Percentiles rank a stretch among this genome's conserved stretches.
Evolutionary conservation across 768 basidiomycete species (phyloP).

Genomic region (Baorangia bicolor): DNA sequence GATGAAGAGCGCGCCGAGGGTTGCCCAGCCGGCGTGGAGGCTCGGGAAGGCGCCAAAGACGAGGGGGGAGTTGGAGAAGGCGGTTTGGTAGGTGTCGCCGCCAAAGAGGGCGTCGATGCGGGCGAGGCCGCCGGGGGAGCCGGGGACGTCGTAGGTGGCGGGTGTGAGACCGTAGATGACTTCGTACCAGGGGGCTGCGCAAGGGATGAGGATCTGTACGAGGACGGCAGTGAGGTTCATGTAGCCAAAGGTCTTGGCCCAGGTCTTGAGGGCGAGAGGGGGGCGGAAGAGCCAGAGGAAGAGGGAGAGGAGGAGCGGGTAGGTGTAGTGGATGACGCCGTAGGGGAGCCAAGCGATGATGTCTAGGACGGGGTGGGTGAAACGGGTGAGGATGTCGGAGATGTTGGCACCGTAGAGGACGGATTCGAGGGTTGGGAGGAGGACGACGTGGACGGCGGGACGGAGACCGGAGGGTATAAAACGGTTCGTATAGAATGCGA

Average conservation of each 20-base stretch:
- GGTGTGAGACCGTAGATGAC: constrained; percentile 95
- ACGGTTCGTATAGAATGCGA: constrained; percentile 82
- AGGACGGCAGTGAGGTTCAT: constrained; percentile 89
- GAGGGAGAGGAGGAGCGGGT: constrained; percentile 84
- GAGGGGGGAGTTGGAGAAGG: constrained; percentile 86
- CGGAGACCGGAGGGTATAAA: constrained; percentile 79
- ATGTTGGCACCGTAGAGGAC: constrained; percentile 98
- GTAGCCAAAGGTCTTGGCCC: constrained; percentile 87
- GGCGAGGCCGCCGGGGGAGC: constrained; percentile 89
- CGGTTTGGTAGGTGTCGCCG: constrained; percentile 66
- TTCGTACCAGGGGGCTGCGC: constrained; percentile 97
- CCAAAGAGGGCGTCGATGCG: constrained; percentile 91
- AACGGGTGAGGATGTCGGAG: constrained; percentile 93
- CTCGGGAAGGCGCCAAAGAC: constrained; percentile 98
- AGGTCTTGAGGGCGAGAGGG: constrained; percentile 76
- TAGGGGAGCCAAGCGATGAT: constrained; percentile 96
- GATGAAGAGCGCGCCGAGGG: constrained; percentile 89
- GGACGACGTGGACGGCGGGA: constrained; percentile 84
- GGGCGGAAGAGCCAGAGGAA: constrained; percentile 89
- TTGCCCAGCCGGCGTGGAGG: constrained; percentile 87
- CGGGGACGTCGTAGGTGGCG: constrained; percentile 87
- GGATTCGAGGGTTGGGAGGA: constrained; percentile 92
- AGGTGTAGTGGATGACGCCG: constrained; percentile 86
- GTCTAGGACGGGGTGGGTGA: constrained; percentile 90
- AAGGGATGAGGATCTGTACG: constrained; percentile 86